phyloP scores from a whole-genome alignment of 2,329 filamentous ascomycete species.

The Ascochyta pisi region DNA sequence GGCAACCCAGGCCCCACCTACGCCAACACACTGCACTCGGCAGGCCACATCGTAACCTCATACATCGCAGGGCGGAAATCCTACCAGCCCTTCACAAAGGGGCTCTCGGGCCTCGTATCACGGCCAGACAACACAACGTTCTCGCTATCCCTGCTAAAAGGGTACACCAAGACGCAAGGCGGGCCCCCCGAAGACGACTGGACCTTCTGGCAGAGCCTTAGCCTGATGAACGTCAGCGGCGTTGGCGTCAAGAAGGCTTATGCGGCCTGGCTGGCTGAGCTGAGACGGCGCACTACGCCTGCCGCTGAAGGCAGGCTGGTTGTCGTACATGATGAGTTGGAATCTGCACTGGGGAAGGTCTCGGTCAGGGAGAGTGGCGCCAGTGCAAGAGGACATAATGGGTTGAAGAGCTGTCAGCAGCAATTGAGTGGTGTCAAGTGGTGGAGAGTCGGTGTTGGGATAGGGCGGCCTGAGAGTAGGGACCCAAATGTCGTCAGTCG shows the following conservation, averaged over 20 bases:
- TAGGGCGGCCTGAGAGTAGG: constrained; percentile 78
- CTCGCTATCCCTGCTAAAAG: constrained; percentile 57
- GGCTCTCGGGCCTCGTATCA: constrained; percentile 40
- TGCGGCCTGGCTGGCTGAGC: constrained; percentile 55
- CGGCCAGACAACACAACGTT: constrained; percentile 34
- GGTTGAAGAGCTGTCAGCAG: constrained; percentile 52
- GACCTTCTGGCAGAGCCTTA: constrained; percentile 77
- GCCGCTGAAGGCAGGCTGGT: constrained; percentile 63
- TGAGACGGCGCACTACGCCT: constrained; percentile 14
- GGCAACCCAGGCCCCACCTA: constrained; percentile 78
- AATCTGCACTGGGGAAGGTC: constrained; percentile 72
- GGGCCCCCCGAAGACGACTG: constrained; percentile 47
- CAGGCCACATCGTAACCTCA: constrained; percentile 79
- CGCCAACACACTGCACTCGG: constrained; percentile 81
- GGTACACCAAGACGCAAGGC: constrained; percentile 22
- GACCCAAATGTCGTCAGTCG: constrained; percentile 71
- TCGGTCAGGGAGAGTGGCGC: constrained; percentile 66
- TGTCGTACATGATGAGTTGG: constrained; percentile 88
- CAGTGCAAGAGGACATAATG: constrained; percentile 55
- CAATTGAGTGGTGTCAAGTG: constrained; percentile 49
- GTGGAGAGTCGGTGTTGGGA: constrained; percentile 78
- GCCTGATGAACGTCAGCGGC: constrained; percentile 86
- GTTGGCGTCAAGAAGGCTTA: constrained; percentile 72
- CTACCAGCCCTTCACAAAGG: constrained; percentile 42
- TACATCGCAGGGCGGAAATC: constrained; percentile 29